Evolutionary conservation across 805 yeast species (phyloP).

Genomic region (Lipomyces orientalis): DNA sequence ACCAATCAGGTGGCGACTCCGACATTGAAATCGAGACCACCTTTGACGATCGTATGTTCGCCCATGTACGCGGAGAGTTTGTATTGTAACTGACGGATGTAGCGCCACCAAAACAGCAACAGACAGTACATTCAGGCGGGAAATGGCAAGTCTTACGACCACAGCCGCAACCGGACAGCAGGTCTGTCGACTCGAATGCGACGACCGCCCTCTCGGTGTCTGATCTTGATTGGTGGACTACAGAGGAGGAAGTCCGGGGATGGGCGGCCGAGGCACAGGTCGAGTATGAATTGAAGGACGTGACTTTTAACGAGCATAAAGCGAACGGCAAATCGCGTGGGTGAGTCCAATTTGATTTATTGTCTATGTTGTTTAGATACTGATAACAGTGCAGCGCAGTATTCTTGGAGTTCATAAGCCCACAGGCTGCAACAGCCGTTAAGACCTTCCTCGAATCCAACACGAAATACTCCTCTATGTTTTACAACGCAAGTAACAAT

Average conservation of each 20-base stretch:
- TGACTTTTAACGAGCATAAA: slow-evolving; percentile 39
- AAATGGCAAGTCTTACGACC: slow-evolving; percentile 33
- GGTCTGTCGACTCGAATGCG: slow-evolving; percentile 33
- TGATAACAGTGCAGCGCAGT: slow-evolving; percentile 24
- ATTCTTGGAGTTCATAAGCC: slow-evolving; percentile 32
- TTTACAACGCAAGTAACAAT: slow-evolving; percentile 30
- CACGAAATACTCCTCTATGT: slow-evolving; percentile 9
- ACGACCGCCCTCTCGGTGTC: slow-evolving; percentile 31
- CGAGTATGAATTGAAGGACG: slow-evolving; percentile 37
- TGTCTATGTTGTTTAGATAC: not conserved
- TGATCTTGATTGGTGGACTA: slow-evolving; percentile 40
- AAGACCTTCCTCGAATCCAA: slow-evolving; percentile 21
- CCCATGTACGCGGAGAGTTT: not conserved
- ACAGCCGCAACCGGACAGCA: slow-evolving; percentile 23
- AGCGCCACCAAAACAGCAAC: slow-evolving; percentile 11
- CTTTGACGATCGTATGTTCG: slow-evolving; percentile 13
- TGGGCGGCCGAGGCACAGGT: slow-evolving; percentile 37
- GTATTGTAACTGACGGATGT: not conserved
- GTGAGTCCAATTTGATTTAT: slow-evolving; percentile 13
- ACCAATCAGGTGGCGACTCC: slow-evolving; percentile 13
- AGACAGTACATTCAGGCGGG: slow-evolving; percentile 9
- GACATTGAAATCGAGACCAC: slow-evolving; percentile 23
- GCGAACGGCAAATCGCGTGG: slow-evolving; percentile 41
- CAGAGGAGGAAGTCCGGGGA: slow-evolving; percentile 40
- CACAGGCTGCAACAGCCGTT: slow-evolving; percentile 35